Evolutionary conservation across 1,284 basidiomycete genomes (phyloP), one percentile per base, ranked within the genome.

Genomic region (Cerrena zonata): DNA sequence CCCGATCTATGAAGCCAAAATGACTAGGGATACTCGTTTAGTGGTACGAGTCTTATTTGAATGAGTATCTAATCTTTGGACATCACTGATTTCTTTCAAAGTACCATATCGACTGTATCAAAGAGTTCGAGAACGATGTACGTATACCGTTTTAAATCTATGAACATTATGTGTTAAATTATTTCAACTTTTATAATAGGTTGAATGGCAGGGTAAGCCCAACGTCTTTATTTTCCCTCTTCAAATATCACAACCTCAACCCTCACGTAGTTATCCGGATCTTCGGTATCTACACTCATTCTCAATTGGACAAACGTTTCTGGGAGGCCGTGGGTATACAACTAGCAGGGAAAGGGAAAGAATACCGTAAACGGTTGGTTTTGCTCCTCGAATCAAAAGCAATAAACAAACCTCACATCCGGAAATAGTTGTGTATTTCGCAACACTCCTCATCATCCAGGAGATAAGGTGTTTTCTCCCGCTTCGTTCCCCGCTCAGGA

Each of bases 1-100:
- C 2, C 82, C 84, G 0, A 76, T 86, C 5, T 86, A 75, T 48
- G 83, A 85, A 59, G 84, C 84, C 0, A 85, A 84, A 61, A 79
- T 86, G 76, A 82, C 79, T 1, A 56, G 74, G 0, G 81, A 85
- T 58, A 65, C 73, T 21, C 72, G 84, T 4, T 66, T 86, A 2
- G 73, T 86, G n/a, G 83, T 86, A 59, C 18, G 78, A 30, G 34
- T 15, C 25, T 38, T 2, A 57, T 40, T 40, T 41, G 22, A 4
- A 22, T 5, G 26, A 5, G 27, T 3, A 7, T 5, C 18, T 10
- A 44, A 26, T 37, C 45, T 39, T n/a, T n/a, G n/a, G n/a, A n/a
- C n/a, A n/a, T n/a, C n/a, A n/a, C n/a, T n/a, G n/a, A n/a, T n/a
- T n/a, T n/a, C n/a, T 21, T 43, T 19, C 13, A 7, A 48, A 86